Percentiles rank a stretch among this genome's conserved stretches.
Conservation (phyloP, 441 rosid genomes). For the Gossypium gossypioides region DNA sequence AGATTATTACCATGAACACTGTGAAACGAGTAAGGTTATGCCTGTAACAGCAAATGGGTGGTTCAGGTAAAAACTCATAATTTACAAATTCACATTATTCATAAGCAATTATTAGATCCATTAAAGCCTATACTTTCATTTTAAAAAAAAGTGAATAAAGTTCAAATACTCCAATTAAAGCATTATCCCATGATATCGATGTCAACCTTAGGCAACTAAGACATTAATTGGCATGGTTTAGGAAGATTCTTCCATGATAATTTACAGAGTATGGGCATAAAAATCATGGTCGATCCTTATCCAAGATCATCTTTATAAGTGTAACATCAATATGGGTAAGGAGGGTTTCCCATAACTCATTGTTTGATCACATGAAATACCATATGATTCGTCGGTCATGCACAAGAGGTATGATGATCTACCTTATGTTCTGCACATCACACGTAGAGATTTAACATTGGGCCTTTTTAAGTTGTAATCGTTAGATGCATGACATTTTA, state of each 20-base stretch:
- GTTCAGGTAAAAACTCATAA: neutral
- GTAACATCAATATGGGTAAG: neutral
- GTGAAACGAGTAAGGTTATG: neutral
- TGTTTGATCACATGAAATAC: too few species aligned
- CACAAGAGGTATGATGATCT: neutral
- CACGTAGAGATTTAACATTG: neutral
- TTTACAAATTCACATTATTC: neutral
- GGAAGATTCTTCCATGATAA: neutral
- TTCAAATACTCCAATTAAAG: too few species aligned
- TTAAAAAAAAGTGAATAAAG: neutral
- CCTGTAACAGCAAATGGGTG: neutral
- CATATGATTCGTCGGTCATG: too few species aligned
- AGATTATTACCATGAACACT: conserved; percentile 13
- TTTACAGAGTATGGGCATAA: neutral
- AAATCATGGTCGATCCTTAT: neutral
- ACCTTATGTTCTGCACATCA: neutral
- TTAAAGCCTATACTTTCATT: neutral
- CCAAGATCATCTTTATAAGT: neutral
- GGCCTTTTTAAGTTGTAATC: neutral
- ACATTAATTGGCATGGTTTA: neutral
- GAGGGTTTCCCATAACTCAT: neutral
- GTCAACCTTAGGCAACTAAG: too few species aligned
- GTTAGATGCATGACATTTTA: neutral
- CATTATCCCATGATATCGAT: too few species aligned
- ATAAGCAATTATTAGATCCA: neutral